Percentiles rank a stretch among this genome's conserved stretches.
Evolutionary conservation across 306 rosid genomes (phyloP).

Genomic region (Prunus fruticosa): DNA sequence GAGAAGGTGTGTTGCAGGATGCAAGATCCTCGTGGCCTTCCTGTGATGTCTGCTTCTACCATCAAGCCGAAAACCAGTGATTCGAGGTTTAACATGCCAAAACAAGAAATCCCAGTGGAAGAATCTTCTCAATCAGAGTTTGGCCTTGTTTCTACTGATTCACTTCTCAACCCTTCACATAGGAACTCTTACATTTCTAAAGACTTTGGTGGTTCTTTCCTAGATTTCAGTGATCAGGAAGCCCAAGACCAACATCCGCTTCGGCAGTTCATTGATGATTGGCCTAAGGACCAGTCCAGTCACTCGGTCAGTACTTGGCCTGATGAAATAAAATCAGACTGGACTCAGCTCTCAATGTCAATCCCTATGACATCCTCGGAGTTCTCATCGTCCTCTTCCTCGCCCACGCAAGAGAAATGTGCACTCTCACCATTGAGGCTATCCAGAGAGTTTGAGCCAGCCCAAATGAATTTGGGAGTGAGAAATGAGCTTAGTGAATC

Average conservation of each 20-base stretch:
- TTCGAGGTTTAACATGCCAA: slow-evolving; percentile 7
- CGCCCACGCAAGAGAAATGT: slow-evolving; percentile 34
- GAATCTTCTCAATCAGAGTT: slow-evolving; percentile 34
- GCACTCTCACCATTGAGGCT: slow-evolving; percentile 40
- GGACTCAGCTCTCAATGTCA: slow-evolving; percentile 54
- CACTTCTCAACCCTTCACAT: slow-evolving; percentile 48
- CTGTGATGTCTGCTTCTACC: slow-evolving; percentile 27
- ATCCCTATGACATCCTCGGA: slow-evolving; percentile 37
- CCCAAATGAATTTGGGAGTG: slow-evolving; percentile 30
- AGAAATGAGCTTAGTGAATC: slow-evolving; percentile 14
- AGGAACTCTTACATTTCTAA: slow-evolving; percentile 37
- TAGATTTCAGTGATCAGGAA: slow-evolving; percentile 37
- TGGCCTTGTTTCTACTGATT: slow-evolving; percentile 48
- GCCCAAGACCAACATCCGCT: slow-evolving; percentile 38
- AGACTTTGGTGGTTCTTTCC: slow-evolving; percentile 38
- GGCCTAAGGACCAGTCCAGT: slow-evolving; percentile 41
- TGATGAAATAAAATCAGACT: slow-evolving; percentile 41
- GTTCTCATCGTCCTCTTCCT: slow-evolving; percentile 46
- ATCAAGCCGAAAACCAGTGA: slow-evolving; percentile 20
- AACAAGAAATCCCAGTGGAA: slow-evolving; percentile 20
- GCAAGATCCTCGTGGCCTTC: slow-evolving; percentile 30
- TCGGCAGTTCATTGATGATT: slow-evolving; percentile 38
- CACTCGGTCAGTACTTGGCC: slow-evolving; percentile 40
- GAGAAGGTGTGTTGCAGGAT: slow-evolving; percentile 32
- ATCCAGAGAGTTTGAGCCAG: slow-evolving; percentile 33